Evolutionary conservation across 2,329 filamentous ascomycete species (phyloP), one percentile per base, ranked within the genome.

Genomic region (Aspergillus sp.): DNA sequence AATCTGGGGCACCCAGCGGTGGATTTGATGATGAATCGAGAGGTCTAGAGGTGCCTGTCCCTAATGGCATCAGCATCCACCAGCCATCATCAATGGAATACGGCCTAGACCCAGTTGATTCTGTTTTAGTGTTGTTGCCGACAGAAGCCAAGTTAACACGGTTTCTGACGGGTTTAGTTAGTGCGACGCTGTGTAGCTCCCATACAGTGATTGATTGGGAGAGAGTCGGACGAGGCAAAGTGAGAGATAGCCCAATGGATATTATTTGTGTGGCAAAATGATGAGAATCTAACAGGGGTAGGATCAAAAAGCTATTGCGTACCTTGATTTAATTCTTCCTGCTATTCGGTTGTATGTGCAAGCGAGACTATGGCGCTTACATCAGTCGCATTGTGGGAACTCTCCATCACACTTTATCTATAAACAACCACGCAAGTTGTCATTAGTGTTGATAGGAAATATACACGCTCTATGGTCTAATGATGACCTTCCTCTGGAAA

Each of bases 301-400:
- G 5, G 9, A 3, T 29, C 25, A 29, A 32, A 46, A 19, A 46
- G 9, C 31, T 46, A 21, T 13, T 43, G 34, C 45, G 21, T 44
- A 53, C 46, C 46, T 46, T 49, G 10, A 23, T 16, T 50, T 20
- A 3, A 34, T 31, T 11, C 20, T 21, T 25, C 44, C 25, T 5
- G 34, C 6, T n/a, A 56, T n/a, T 36, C 55, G 40, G 40, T 50
- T 54, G 29, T 54, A 58, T 14, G 56, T 60, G 21, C 58, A 60
- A 13, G 56, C 52, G 11, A 57, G 49, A 45, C 44, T 54, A 14
- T 58, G 58, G 36, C 58, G 58, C 45, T 54, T 47, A 49, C 58
- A 60, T 54, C 56, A 60, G 20, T 60, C 53, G 47, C 56, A 60
- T 19, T 57, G 56, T 4, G 56, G 54, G 10, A 49, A 47, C 4